These are phyloP conservation scores for Pseudogymnoascus sp. DNA, from an alignment of 2,329 filamentous ascomycete species.

Conservation along the genomic window DNA sequence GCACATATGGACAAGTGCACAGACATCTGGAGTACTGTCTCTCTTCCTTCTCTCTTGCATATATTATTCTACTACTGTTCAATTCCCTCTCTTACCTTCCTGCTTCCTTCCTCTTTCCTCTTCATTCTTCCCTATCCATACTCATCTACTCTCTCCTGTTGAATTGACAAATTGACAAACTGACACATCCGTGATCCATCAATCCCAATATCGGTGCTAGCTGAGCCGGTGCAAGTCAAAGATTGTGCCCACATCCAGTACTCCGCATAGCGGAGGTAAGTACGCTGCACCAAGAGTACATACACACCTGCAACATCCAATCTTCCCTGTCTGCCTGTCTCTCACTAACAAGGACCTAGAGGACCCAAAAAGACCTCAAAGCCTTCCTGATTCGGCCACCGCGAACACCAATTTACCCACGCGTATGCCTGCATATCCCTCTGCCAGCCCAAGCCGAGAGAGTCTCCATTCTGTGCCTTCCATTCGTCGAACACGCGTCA, in stretches of 20 bases:
- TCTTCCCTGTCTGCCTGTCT: neutral
- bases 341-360: neutral
- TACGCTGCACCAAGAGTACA: neutral
- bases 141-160: conserved; percentile 13
- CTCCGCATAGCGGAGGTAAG: neutral
- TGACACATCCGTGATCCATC: too few species aligned
- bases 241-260: neutral
- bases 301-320: neutral
- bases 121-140: conserved; percentile 13
- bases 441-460: neutral
- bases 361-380: neutral
- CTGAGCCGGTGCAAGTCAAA: neutral
- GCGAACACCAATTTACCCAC: neutral
- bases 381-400: neutral
- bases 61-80: neutral
- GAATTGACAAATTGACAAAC: neutral
- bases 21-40: neutral
- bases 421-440: neutral
- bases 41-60: neutral
- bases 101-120: conserved; percentile 12
- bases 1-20: neutral
- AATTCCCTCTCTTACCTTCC: neutral
- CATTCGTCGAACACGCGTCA: neutral
- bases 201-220: neutral
- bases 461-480: neutral